Percentiles rank a stretch among this genome's conserved stretches.
phyloP scores from a whole-genome alignment of 352 stramenopile genomes.

The Halophytophthora polymorphica region DNA sequence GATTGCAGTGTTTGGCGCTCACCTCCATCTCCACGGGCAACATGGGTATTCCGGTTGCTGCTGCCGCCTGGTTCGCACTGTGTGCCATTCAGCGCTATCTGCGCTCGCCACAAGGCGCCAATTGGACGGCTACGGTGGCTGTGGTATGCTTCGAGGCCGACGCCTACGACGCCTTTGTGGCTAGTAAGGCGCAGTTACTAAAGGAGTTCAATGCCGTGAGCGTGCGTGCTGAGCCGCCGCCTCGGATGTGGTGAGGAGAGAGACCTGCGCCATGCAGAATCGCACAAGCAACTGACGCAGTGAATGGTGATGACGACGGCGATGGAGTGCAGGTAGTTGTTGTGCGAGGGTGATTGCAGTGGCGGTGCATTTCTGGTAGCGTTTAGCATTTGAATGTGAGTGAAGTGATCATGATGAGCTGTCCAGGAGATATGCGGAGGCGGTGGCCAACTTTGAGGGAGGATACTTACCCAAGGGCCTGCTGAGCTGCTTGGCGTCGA shows the following conservation, averaged over 20 bases:
- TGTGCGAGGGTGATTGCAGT: too few relatives aligned
- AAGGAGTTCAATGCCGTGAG: conserved; percentile 17
- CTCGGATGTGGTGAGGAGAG: conserved; percentile 10
- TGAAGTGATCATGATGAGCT: too few relatives aligned
- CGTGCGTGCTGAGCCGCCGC: conserved; percentile 14
- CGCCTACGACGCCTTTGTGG: conserved; percentile 36
- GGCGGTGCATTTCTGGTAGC: too few relatives aligned
- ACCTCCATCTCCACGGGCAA: conserved; percentile 69
- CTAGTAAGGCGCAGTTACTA: conserved; percentile 23
- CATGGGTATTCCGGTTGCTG: conserved; percentile 36
- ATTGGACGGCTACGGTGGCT: conserved; percentile 44
- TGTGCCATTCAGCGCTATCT: conserved; percentile 52
- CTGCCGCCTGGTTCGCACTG: conserved; percentile 38
- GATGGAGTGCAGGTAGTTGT: too few relatives aligned
- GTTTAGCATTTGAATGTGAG: too few relatives aligned
- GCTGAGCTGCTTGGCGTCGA: too few relatives aligned
- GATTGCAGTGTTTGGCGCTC: conserved; percentile 49
- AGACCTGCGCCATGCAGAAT: too few relatives aligned
- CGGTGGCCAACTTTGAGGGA: too few relatives aligned
- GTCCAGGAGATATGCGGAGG: too few relatives aligned
- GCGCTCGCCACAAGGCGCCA: conserved; percentile 28
- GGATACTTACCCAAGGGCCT: too few relatives aligned
- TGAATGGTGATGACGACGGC: too few relatives aligned
- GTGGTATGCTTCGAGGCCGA: conserved; percentile 51
- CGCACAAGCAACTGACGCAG: too few relatives aligned